phyloP scores from a whole-genome alignment of 78 protist genomes.

The Andalucia godoyi region DNA sequence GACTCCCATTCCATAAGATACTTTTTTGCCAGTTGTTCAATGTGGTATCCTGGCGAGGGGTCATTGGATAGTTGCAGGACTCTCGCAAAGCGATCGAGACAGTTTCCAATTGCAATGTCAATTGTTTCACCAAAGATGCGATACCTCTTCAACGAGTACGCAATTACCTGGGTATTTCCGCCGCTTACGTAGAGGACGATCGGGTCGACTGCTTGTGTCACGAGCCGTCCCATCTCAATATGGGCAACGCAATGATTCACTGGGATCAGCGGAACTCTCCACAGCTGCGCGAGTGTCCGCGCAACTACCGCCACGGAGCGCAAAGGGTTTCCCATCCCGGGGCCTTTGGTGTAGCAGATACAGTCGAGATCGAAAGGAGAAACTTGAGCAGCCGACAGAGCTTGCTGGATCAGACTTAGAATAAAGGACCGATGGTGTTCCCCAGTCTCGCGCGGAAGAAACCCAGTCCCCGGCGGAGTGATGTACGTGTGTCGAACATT shows the following conservation, averaged over 20 bases:
- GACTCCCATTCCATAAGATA: too few species aligned
- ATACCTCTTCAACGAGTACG: constrained; percentile 57
- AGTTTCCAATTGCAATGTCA: constrained; percentile 97
- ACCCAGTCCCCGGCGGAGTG: constrained; percentile 95
- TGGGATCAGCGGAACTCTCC: constrained; percentile 85
- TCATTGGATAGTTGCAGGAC: constrained; percentile 82
- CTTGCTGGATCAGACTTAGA: constrained; percentile 28
- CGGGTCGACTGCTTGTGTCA: constrained; percentile 84
- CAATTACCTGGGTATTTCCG: constrained; percentile 95
- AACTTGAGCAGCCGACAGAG: constrained; percentile 62
- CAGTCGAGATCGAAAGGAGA: constrained; percentile 38
- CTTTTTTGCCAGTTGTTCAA: constrained; percentile 88
- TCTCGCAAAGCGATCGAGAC: constrained; percentile 79
- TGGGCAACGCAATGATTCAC: constrained; percentile 97
- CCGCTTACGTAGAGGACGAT: constrained; percentile 96
- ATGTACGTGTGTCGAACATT: constrained; percentile 88
- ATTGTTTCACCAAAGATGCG: constrained; percentile 98
- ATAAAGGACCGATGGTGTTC: constrained; percentile 49
- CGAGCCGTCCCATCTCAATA: constrained; percentile 97
- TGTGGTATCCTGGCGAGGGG: constrained; percentile 97
- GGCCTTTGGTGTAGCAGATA: constrained; percentile 83
- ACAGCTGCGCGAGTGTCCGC: constrained; percentile 82
- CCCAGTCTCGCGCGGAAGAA: constrained; percentile 89
- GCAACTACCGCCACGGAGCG: constrained; percentile 75
- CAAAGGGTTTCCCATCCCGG: constrained; percentile 95